Percentiles rank a stretch among this genome's conserved stretches.
Evolutionary conservation across 1,284 basidiomycete species (phyloP).

Genomic region (Trametes hirsuta): DNA sequence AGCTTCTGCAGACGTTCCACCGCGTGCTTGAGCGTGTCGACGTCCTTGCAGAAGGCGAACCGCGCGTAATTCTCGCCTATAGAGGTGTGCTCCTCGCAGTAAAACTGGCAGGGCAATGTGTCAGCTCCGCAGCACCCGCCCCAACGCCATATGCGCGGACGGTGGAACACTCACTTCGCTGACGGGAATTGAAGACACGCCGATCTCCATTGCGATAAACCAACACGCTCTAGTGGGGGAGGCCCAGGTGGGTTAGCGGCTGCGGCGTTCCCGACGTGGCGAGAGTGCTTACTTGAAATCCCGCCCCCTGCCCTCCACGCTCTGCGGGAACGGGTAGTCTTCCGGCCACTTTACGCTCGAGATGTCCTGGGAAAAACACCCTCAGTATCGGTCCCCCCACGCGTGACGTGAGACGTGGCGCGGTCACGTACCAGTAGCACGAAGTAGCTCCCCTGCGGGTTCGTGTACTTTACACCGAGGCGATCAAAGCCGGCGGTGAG

Average conservation of each 20-base stretch:
- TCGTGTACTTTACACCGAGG: slow-evolving; percentile 85
- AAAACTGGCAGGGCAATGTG: slow-evolving; percentile 62
- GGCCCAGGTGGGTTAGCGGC: neutral
- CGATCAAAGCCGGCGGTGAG: slow-evolving; percentile 82
- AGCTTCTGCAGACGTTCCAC: slow-evolving; percentile 77
- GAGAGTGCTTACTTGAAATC: slow-evolving; percentile 76
- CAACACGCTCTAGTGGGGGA: slow-evolving; percentile 69
- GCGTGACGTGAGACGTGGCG: neutral
- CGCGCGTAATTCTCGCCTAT: slow-evolving; percentile 88
- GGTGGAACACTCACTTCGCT: slow-evolving; percentile 71
- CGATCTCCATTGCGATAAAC: slow-evolving; percentile 89
- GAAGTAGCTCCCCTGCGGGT: slow-evolving; percentile 91
- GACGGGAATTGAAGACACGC: slow-evolving; percentile 91
- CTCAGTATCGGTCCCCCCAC: neutral
- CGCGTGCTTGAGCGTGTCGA: slow-evolving; percentile 79
- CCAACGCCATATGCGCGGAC: neutral
- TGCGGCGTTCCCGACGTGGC: neutral
- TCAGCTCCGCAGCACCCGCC: slow-evolving; percentile 2
- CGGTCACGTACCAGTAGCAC: slow-evolving; percentile 69
- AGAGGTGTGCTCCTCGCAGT: slow-evolving; percentile 80
- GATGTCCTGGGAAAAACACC: slow-evolving; percentile 62
- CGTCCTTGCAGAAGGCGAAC: slow-evolving; percentile 94
- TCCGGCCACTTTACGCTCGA: slow-evolving; percentile 82
- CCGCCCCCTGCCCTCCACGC: slow-evolving; percentile 77
- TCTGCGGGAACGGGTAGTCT: slow-evolving; percentile 81